Conservation (phyloP, 169 alveolate genomes). For the Toxoplasma gondii region DNA sequence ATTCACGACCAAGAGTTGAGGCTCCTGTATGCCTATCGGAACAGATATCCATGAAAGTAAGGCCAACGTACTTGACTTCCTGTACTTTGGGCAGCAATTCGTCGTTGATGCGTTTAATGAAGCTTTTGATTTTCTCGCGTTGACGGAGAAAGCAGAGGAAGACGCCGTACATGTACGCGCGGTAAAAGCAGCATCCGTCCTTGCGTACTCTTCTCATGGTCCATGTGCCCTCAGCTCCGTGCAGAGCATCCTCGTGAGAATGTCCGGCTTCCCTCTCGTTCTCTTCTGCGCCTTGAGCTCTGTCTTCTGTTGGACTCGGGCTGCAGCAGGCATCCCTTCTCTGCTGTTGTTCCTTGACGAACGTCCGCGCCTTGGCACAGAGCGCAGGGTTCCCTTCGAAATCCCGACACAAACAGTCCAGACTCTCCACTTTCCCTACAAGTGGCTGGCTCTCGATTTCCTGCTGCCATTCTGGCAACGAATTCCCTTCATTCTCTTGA, state of each 20-base stretch:
- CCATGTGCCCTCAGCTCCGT: background rate
- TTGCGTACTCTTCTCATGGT: conserved; percentile 48
- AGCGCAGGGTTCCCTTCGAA: conserved; percentile 46
- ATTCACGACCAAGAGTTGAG: too few species aligned
- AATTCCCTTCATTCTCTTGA: background rate
- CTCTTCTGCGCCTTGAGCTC: background rate
- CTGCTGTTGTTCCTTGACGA: conserved; percentile 28
- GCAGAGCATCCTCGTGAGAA: background rate
- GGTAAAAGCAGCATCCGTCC: conserved; percentile 70
- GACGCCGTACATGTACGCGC: conserved; percentile 61
- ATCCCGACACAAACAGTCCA: conserved; percentile 6
- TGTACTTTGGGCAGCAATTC: background rate
- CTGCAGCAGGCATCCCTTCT: background rate
- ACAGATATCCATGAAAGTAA: too few species aligned
- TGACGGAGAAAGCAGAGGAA: conserved; percentile 20
- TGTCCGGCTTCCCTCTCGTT: background rate
- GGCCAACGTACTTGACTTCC: conserved; percentile 1
- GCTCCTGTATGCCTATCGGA: too few species aligned
- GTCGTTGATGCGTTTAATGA: background rate
- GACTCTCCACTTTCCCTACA: conserved; percentile 17
- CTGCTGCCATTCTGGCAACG: conserved; percentile 31
- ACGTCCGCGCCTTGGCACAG: background rate
- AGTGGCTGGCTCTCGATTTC: conserved; percentile 30
- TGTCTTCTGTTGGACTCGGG: background rate
- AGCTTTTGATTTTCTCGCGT: background rate